These are phyloP conservation scores for Globisporangium ultimum DNA, from an alignment of 352 stramenopile genomes.

Conservation along the genomic window DNA sequence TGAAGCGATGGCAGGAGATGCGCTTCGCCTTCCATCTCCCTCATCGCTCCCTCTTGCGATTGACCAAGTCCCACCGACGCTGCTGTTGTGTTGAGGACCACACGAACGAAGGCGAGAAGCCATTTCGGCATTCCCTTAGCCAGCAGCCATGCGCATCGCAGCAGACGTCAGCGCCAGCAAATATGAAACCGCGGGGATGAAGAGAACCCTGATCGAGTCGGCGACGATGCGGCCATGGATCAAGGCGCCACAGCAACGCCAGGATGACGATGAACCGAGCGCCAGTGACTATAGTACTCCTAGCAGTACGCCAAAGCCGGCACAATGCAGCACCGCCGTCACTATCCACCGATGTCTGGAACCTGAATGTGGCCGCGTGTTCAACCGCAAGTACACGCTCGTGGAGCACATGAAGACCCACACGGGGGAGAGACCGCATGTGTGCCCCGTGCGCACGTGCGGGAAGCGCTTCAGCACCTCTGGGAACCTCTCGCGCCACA, in stretches of 20 bases:
- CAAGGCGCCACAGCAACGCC: neutral
- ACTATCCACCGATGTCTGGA: neutral
- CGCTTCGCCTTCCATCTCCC: too few relatives aligned
- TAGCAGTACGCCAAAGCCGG: too few relatives aligned
- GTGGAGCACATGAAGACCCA: conserved; percentile 56
- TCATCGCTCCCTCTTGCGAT: too few relatives aligned
- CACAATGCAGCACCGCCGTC: too few relatives aligned
- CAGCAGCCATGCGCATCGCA: neutral
- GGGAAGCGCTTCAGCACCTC: conserved; percentile 54
- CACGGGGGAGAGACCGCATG: conserved; percentile 44
- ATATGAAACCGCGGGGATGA: conserved; percentile 13
- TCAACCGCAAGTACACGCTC: conserved; percentile 48
- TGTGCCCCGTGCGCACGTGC: conserved; percentile 36
- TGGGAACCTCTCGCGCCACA: conserved; percentile 54
- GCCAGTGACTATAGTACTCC: too few relatives aligned
- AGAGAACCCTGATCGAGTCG: conserved; percentile 2
- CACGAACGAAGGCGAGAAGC: too few relatives aligned
- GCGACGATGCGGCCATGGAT: neutral
- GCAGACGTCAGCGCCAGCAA: neutral
- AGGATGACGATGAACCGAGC: too few relatives aligned
- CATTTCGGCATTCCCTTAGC: neutral
- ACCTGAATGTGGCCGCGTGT: conserved; percentile 11
- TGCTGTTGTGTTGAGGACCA: too few relatives aligned
- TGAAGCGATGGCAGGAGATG: too few relatives aligned
- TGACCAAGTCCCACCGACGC: too few relatives aligned